phyloP scores from a whole-genome alignment of 176 grass and related monocot genomes.

The Phragmites australis region DNA sequence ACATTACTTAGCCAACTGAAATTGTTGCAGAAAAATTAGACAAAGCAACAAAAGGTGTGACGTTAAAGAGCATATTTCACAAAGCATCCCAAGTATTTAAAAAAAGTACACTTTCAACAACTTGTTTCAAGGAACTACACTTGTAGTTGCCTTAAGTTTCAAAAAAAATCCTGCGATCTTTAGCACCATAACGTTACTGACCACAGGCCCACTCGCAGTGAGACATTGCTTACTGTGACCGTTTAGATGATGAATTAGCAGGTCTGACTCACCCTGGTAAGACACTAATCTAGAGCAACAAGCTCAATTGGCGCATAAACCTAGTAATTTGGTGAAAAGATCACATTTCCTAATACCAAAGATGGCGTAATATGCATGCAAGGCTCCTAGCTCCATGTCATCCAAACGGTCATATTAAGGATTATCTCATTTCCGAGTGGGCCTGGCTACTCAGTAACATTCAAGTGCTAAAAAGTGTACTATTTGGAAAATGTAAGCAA shows the following conservation, averaged over 20 bases:
- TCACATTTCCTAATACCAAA: not conserved
- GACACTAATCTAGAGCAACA: not conserved
- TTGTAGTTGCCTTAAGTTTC: not conserved
- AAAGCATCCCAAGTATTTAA: not conserved
- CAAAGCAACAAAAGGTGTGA: not conserved
- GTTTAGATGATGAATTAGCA: not conserved
- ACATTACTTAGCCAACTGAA: not conserved
- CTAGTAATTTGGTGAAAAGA: not conserved
- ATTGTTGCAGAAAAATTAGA: not conserved
- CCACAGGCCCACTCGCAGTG: not conserved
- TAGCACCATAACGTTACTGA: not conserved
- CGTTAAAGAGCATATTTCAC: not conserved
- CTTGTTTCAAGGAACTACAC: not conserved
- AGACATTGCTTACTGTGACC: not conserved
- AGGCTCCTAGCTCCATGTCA: not conserved
- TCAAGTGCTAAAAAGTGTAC: not conserved
- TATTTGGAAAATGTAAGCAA: not conserved
- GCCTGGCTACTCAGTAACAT: not conserved
- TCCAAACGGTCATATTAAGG: not conserved
- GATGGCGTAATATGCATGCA: not conserved
- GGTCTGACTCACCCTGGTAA: not conserved
- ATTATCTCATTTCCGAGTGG: not conserved
- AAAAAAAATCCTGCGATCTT: not conserved
- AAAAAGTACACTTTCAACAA: not conserved
- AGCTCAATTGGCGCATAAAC: not conserved